Conservation (phyloP, 768 basidiomycete species). For the Naganishia vishniacii region DNA sequence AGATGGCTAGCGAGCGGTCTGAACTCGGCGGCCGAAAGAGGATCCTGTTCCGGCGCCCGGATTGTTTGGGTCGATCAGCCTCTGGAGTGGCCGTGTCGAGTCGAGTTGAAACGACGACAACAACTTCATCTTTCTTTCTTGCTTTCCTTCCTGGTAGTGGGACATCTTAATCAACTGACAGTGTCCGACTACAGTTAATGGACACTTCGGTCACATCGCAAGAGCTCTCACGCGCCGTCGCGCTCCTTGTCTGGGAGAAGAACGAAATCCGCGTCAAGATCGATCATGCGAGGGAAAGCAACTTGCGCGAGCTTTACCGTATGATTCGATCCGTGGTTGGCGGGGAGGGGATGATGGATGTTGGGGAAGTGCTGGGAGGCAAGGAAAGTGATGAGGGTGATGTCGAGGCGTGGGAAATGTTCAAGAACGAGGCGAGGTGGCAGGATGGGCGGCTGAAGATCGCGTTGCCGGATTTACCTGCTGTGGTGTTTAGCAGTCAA, state of each 20-base stretch:
- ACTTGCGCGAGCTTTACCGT: conserved; percentile 10
- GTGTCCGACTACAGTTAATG: too few species aligned
- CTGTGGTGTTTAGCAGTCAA: background rate
- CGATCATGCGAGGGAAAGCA: background rate
- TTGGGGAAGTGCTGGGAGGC: background rate
- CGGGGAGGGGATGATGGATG: conserved; percentile 10
- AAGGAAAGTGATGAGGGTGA: background rate
- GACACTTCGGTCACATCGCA: background rate
- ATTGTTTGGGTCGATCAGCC: too few species aligned
- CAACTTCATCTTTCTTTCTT: too few species aligned
- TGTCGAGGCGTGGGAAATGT: conserved; percentile 3
- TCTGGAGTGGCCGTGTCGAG: too few species aligned
- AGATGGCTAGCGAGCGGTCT: too few species aligned
- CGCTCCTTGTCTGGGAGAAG: conserved; percentile 4
- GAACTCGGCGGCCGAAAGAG: too few species aligned
- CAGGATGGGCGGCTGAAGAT: conserved; percentile 6
- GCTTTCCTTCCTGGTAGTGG: too few species aligned
- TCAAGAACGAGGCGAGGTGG: conserved; percentile 5
- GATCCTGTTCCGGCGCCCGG: too few species aligned
- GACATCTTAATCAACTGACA: too few species aligned
- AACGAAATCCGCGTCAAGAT: background rate
- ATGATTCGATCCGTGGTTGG: conserved; percentile 21
- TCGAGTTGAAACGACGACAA: too few species aligned
- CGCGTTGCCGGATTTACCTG: conserved; percentile 4
- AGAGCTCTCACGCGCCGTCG: conserved; percentile 12